Percentiles rank a stretch among this genome's conserved stretches.
phyloP scores from a whole-genome alignment of 2,329 filamentous ascomycete species.

The Hypoxylon sp. region DNA sequence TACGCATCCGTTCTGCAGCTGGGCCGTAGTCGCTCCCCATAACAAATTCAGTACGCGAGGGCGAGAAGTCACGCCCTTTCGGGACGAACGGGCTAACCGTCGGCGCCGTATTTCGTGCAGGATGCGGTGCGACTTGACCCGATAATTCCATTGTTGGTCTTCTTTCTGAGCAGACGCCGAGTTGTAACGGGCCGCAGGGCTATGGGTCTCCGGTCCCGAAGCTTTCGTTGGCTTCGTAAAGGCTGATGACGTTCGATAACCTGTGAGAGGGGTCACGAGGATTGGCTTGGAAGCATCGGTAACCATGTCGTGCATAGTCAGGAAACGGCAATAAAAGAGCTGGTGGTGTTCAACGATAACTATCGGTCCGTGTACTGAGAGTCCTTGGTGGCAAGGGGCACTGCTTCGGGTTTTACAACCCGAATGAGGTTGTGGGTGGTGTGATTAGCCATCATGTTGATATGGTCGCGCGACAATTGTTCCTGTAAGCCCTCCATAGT shows the following conservation, averaged over 20 bases:
- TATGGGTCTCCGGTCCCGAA: conserved; percentile 40
- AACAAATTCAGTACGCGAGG: conserved; percentile 26
- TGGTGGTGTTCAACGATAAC: conserved; percentile 37
- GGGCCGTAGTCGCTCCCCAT: conserved; percentile 28
- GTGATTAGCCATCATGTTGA: conserved; percentile 31
- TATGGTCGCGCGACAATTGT: conserved; percentile 33
- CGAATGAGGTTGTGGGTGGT: conserved; percentile 34
- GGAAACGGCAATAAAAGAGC: conserved; percentile 22
- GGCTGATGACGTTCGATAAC: conserved; percentile 26
- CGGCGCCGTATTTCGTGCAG: conserved; percentile 38
- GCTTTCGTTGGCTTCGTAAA: conserved; percentile 19
- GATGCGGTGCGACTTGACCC: conserved; percentile 45
- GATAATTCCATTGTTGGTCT: conserved; percentile 40
- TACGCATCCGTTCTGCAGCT: conserved; percentile 30
- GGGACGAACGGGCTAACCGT: conserved; percentile 23
- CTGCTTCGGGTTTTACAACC: conserved; percentile 44
- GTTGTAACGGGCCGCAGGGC: conserved; percentile 21
- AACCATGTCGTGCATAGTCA: conserved; percentile 30
- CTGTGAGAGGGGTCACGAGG: conserved; percentile 27
- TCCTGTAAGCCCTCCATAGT: conserved; percentile 26
- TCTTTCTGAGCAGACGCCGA: conserved; percentile 27
- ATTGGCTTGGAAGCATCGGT: conserved; percentile 25
- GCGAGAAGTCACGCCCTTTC: conserved; percentile 30
- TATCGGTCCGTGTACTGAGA: conserved; percentile 14
- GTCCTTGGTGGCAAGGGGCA: conserved; percentile 19